Evolutionary conservation across 2,329 filamentous ascomycete species (phyloP), one percentile per base, ranked within the genome.

Genomic region (Aurifilum marmelostoma): DNA sequence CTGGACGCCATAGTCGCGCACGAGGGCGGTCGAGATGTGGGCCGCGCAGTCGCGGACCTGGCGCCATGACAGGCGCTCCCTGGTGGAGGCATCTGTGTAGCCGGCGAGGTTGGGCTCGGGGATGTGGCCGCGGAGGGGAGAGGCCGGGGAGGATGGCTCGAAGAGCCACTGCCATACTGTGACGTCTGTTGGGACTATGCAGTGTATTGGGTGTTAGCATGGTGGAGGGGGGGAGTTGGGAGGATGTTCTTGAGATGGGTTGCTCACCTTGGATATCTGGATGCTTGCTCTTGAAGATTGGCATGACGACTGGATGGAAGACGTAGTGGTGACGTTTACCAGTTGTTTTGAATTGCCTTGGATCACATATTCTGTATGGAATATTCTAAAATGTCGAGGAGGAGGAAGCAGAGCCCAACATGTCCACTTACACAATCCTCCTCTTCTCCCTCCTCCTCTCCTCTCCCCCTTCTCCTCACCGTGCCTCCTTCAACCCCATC

Each of bases 141-240:
- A 64, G 16, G 64, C 63, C 2, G 47, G 43, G 8, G 69, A 66
- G 18, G 18, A 18, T 50, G 37, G 24, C 7, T 69, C 60, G 37
- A 71, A 71, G 4, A 69, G 60, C 64, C 69, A 71, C 56, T 67
- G 52, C 67, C 67, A 71, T 16, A 66, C 63, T 16, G 69, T 71
- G 9, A 67, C 60, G 37, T 65, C 41, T n/a, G 47, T 67, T 16
- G 69, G 67, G 18, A 70, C 69, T 70, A 37, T n/a, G 12, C 34
- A 18, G 12, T 21, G n/a, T 7, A 4, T 56, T 34, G 8, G 34
- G 27, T 56, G 2, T 39, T 54, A 39, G 52, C 24, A 41, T 37
- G 29, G 18, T 24, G 8, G 24, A 6, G 2, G 8, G 24, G 8
- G 2, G 32, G 29, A 8, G 6, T 21, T n/a, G 63, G 14, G 24